These are phyloP conservation scores for Fusarium penzigii DNA, from an alignment of 2,329 filamentous ascomycete genomes.

Conservation along the genomic window DNA sequence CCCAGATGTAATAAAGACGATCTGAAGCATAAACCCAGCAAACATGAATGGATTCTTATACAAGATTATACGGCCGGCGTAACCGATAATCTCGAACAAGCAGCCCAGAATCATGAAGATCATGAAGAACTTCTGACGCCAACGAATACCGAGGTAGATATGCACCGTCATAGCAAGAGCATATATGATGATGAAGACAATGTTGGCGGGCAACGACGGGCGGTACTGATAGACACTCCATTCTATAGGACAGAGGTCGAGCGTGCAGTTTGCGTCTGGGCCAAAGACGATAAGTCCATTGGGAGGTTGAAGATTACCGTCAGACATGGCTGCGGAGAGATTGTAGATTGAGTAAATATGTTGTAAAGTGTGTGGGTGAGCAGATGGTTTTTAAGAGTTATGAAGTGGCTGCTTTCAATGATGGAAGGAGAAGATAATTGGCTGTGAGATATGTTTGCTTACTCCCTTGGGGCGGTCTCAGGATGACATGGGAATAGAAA, in stretches of 20 bases:
- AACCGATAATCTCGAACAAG: conserved; percentile 61
- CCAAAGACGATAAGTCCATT: conserved; percentile 40
- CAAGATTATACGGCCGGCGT: conserved; percentile 58
- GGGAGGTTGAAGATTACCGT: background rate
- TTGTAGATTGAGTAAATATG: background rate
- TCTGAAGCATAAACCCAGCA: conserved; percentile 63
- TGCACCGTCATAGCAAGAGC: conserved; percentile 49
- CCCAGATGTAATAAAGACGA: conserved; percentile 46
- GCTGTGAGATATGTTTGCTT: too few species aligned
- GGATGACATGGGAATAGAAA: too few species aligned
- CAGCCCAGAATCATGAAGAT: conserved; percentile 55
- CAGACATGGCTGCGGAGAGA: conserved; percentile 13
- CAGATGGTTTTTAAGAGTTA: too few species aligned
- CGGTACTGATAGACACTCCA: conserved; percentile 49
- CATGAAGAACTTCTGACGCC: conserved; percentile 46
- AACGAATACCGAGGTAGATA: conserved; percentile 41
- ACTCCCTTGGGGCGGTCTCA: too few species aligned
- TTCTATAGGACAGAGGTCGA: conserved; percentile 47
- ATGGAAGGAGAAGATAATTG: too few species aligned
- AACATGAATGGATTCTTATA: conserved; percentile 59
- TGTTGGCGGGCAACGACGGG: conserved; percentile 45
- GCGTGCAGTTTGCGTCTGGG: conserved; percentile 50
- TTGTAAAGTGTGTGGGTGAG: too few species aligned
- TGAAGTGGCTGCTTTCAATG: too few species aligned
- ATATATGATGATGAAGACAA: conserved; percentile 44